Percentiles rank a stretch among this genome's conserved stretches.
Conservation (phyloP, 2,329 filamentous ascomycete species). For the Nigrospora sphaerica region DNA sequence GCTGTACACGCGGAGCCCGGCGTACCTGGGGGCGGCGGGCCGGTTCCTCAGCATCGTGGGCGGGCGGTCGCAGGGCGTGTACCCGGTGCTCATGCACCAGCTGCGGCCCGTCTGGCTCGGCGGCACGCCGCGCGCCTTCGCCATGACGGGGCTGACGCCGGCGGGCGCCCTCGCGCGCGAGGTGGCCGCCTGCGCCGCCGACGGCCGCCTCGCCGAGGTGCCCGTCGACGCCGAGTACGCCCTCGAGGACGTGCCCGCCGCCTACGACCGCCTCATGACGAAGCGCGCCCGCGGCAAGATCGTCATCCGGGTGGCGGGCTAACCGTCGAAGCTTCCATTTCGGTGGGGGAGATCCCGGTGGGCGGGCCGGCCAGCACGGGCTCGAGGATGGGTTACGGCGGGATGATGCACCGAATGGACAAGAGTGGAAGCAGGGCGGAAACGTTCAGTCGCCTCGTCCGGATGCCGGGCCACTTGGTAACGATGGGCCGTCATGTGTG, state of each 20-base stretch:
- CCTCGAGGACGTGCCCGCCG: slow-evolving; percentile 21
- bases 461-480: no score
- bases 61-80: slow-evolving; percentile 18
- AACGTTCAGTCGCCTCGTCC: no score
- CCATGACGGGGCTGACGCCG: slow-evolving; percentile 20
- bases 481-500: no score
- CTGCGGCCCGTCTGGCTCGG: slow-evolving; percentile 22
- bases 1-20: background rate
- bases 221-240: slow-evolving; percentile 22
- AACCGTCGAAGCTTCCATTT: no score
- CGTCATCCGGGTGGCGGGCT: slow-evolving; percentile 14
- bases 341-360: no score
- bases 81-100: slow-evolving; percentile 22
- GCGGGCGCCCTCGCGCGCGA: slow-evolving; percentile 16
- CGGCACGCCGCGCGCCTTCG: slow-evolving; percentile 20
- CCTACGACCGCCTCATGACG: slow-evolving; percentile 22
- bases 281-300: slow-evolving; percentile 25
- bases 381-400: no score
- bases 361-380: no score
- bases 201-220: slow-evolving; percentile 17
- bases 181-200: slow-evolving; percentile 16
- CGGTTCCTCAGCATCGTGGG: slow-evolving; percentile 23
- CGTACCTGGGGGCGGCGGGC: slow-evolving; percentile 3
- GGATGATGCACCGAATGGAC: no score
- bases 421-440: no score